Evolutionary conservation across 2,329 filamentous ascomycete genomes (phyloP).

Genomic region (Fonsecaea nubica): DNA sequence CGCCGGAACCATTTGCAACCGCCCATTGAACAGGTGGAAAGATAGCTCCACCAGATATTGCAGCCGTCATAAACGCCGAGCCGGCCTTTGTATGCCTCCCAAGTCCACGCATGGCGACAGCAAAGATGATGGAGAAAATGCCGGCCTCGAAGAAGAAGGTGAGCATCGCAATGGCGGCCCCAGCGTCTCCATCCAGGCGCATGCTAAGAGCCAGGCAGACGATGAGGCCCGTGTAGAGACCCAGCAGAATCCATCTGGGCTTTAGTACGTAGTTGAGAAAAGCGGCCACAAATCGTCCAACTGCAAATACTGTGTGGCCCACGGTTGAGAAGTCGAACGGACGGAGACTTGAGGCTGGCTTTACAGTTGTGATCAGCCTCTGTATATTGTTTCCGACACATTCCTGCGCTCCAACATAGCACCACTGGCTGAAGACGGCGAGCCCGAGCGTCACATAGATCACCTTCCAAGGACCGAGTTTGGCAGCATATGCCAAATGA

Average conservation of each 20-base stretch:
- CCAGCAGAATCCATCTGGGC: slow-evolving; percentile 63
- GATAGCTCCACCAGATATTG: slow-evolving; percentile 61
- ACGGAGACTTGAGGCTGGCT: slow-evolving; percentile 39
- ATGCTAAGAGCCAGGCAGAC: slow-evolving; percentile 60
- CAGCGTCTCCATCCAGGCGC: slow-evolving; percentile 53
- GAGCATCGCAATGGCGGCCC: slow-evolving; percentile 58
- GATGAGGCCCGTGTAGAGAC: slow-evolving; percentile 61
- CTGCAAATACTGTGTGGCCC: slow-evolving; percentile 64
- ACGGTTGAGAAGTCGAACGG: slow-evolving; percentile 59
- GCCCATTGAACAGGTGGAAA: slow-evolving; percentile 62
- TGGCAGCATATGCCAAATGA: slow-evolving; percentile 57
- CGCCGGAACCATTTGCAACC: slow-evolving; percentile 48
- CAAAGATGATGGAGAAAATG: slow-evolving; percentile 65
- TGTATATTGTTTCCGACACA: slow-evolving; percentile 58
- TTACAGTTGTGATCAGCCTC: slow-evolving; percentile 52
- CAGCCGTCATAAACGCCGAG: slow-evolving; percentile 59
- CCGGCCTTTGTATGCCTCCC: slow-evolving; percentile 65
- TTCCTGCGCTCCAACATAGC: slow-evolving; percentile 68
- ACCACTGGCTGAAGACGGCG: slow-evolving; percentile 63
- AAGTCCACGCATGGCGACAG: slow-evolving; percentile 63
- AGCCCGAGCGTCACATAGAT: slow-evolving; percentile 64
- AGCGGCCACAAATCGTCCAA: slow-evolving; percentile 64
- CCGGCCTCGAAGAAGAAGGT: slow-evolving; percentile 67
- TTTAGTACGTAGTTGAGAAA: slow-evolving; percentile 61
- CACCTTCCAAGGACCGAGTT: slow-evolving; percentile 54